Conservation (phyloP, 495 filamentous ascomycete species). For the Podospora bellae-mahoneyi region DNA sequence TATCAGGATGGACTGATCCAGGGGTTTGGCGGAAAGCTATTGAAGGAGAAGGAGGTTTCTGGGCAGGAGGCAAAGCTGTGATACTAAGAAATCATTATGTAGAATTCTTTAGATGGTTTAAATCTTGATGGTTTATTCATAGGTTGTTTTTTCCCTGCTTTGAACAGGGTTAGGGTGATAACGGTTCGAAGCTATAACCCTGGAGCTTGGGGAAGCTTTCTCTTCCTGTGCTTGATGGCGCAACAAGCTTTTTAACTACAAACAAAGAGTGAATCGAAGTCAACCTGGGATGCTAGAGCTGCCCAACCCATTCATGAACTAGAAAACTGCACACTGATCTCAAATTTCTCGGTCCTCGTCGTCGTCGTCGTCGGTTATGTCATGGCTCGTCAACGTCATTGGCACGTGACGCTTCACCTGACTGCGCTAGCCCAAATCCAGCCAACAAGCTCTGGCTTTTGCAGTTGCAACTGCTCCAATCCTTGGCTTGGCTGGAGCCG, state of each 20-base stretch:
- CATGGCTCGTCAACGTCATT: neutral
- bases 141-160: too few species aligned
- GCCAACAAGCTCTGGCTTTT: slow-evolving; percentile 8
- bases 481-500: slow-evolving; percentile 17
- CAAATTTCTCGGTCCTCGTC: neutral
- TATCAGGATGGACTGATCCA: slow-evolving; percentile 60
- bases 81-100: neutral
- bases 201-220: neutral
- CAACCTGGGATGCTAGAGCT: too few species aligned
- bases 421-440: slow-evolving; percentile 17
- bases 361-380: neutral
- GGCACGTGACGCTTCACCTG: slow-evolving; percentile 30
- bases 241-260: neutral
- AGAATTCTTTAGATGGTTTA: too few species aligned
- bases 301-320: too few species aligned
- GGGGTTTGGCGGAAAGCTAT: slow-evolving; percentile 13
- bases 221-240: neutral
- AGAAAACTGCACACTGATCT: neutral
- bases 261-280: too few species aligned
- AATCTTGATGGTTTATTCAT: too few species aligned
- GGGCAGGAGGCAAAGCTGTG: slow-evolving; percentile 21
- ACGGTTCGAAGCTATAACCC: neutral
- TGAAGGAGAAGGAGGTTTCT: neutral
- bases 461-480: slow-evolving; percentile 13
- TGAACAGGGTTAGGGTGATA: neutral